Percentiles rank a stretch among this genome's conserved stretches.
phyloP scores from a whole-genome alignment of 164 flowering plant species.

The Aristolochia contorta region DNA sequence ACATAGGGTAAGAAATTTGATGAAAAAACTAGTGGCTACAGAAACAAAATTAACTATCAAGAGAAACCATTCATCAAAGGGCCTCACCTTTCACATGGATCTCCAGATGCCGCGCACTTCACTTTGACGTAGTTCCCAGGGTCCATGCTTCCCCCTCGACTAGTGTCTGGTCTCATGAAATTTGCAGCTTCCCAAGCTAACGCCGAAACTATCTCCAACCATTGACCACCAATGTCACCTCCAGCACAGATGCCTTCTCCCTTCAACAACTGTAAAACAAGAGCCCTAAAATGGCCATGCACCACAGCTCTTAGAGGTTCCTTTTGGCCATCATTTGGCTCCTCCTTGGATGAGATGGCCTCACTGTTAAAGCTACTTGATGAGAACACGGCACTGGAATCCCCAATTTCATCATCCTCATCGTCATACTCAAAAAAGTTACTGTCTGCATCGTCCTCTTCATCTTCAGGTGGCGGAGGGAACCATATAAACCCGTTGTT shows the following conservation, averaged over 20 bases:
- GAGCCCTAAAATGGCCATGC: conserved; percentile 83
- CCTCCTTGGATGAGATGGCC: conserved; percentile 37
- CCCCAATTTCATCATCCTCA: conserved; percentile 79
- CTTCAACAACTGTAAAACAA: conserved; percentile 78
- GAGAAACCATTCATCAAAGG: neutral
- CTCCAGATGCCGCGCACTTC: conserved; percentile 79
- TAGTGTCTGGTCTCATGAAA: conserved; percentile 86
- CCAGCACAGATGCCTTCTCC: conserved; percentile 47
- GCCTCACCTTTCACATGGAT: conserved; percentile 66
- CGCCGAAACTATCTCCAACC: conserved; percentile 69
- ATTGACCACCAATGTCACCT: conserved; percentile 33
- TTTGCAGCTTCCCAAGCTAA: conserved; percentile 94
- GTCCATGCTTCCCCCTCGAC: conserved; percentile 94
- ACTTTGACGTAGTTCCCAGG: conserved; percentile 90
- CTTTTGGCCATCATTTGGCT: conserved; percentile 36
- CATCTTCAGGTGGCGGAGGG: conserved; percentile 84
- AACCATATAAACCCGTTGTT: conserved; percentile 70
- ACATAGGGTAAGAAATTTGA: neutral
- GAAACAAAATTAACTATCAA: neutral
- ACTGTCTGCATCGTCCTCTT: conserved; percentile 49
- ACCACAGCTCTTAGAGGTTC: conserved; percentile 63
- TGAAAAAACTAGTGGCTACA: neutral
- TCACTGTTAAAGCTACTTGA: conserved; percentile 38
- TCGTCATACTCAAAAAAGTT: conserved; percentile 67
- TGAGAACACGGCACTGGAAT: conserved; percentile 37